Conservation (phyloP, 75 land plant genomes). For the Chamaecyparis obtusa region DNA sequence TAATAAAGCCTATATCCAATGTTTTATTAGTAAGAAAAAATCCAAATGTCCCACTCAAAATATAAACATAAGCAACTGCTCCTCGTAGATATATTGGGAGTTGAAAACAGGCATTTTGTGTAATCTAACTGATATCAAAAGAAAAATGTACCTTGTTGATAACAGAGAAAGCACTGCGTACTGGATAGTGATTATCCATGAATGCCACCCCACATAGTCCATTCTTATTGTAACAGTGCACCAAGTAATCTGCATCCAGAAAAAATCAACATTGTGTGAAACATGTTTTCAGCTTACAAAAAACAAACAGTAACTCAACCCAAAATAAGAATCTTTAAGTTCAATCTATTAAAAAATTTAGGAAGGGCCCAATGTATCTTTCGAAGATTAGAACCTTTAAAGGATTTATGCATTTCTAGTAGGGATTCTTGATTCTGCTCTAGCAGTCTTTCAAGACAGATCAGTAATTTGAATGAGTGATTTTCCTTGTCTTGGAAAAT, state of each 20-base stretch:
- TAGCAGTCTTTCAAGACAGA: background rate
- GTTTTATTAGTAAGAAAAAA: background rate
- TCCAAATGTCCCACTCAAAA: background rate
- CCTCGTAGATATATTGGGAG: background rate
- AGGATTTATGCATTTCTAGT: background rate
- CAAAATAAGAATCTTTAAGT: background rate
- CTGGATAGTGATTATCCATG: constrained; percentile 88
- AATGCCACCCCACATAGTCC: constrained; percentile 82
- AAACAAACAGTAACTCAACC: background rate
- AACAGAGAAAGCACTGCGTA: constrained; percentile 90
- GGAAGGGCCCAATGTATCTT: background rate
- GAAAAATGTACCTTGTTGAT: constrained; percentile 68
- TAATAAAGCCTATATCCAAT: background rate
- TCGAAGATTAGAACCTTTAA: background rate
- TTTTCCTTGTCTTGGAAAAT: background rate
- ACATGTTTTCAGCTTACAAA: background rate
- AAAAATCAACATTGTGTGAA: background rate
- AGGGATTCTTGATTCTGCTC: background rate
- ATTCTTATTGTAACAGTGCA: constrained; percentile 83
- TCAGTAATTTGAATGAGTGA: background rate
- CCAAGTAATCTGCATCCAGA: constrained; percentile 73
- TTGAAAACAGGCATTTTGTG: constrained; percentile 5
- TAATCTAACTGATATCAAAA: background rate
- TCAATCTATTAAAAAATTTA: background rate
- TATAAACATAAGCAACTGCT: background rate